These are phyloP conservation scores for Mycena indigotica DNA, from an alignment of 768 basidiomycete species.

Conservation along the genomic window DNA sequence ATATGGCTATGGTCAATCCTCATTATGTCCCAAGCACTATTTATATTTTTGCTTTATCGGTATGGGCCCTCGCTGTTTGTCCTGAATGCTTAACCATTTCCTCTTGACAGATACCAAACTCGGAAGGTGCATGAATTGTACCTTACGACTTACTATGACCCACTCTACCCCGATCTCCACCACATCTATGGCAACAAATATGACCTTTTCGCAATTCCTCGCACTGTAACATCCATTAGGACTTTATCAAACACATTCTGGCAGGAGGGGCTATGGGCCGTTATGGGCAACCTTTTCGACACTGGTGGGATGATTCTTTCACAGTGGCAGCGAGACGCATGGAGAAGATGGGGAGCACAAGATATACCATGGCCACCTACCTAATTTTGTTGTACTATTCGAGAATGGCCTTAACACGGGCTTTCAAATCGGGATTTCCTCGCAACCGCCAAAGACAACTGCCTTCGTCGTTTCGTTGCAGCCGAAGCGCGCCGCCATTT, in stretches of 20 bases:
- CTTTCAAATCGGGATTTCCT: slow-evolving; percentile 45
- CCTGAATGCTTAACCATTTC: not conserved
- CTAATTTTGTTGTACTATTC: slow-evolving; percentile 10
- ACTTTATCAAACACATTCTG: slow-evolving; percentile 43
- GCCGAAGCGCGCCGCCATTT: slow-evolving; percentile 48
- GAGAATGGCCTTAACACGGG: slow-evolving; percentile 40
- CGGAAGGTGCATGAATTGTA: slow-evolving; percentile 57
- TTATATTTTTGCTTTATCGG: slow-evolving; percentile 16
- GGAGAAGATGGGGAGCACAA: slow-evolving; percentile 47
- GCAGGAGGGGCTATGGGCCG: slow-evolving; percentile 44
- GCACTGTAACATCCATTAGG: slow-evolving; percentile 36
- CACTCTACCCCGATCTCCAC: slow-evolving; percentile 74
- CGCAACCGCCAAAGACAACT: slow-evolving; percentile 75
- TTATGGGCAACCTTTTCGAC: slow-evolving; percentile 40
- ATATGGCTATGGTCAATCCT: slow-evolving; percentile 19
- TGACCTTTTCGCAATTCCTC: slow-evolving; percentile 36
- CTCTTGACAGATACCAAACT: slow-evolving; percentile 46
- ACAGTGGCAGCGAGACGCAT: slow-evolving; percentile 41
- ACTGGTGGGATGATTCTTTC: slow-evolving; percentile 36
- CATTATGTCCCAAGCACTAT: slow-evolving; percentile 17
- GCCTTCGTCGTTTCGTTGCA: slow-evolving; percentile 67
- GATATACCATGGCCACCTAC: slow-evolving; percentile 43
- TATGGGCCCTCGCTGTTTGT: not conserved
- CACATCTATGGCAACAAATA: slow-evolving; percentile 47
- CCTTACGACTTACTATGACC: slow-evolving; percentile 77